Percentiles rank a stretch among this genome's conserved stretches.
Evolutionary conservation across 2,329 filamentous ascomycete species (phyloP).

Genomic region (Leptographium flavum): DNA sequence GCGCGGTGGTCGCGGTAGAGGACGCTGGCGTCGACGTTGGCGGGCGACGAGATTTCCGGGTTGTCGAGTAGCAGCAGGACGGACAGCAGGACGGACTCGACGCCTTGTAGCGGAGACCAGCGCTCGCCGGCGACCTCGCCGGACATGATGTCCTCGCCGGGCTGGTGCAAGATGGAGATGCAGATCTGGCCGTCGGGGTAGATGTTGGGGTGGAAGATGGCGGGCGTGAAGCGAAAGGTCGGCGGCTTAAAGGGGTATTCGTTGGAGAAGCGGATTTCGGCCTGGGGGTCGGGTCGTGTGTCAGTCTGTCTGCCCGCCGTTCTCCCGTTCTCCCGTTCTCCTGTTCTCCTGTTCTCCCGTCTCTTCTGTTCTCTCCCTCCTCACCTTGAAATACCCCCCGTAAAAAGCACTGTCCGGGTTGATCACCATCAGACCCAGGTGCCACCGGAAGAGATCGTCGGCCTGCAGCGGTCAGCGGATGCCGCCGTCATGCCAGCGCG

Average conservation of each 20-base stretch:
- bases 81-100: conserved; percentile 87
- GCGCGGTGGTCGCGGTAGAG: conserved; percentile 62
- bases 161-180: conserved; percentile 89
- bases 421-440: conserved; percentile 76
- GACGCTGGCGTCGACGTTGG: conserved; percentile 86
- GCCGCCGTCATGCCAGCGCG: too few species aligned
- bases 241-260: conserved; percentile 88
- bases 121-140: conserved; percentile 82
- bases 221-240: conserved; percentile 67
- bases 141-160: conserved; percentile 84
- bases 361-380: too few species aligned
- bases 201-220: conserved; percentile 86
- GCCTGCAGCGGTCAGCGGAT: conserved; percentile 24
- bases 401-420: conserved; percentile 88
- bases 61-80: conserved; percentile 87
- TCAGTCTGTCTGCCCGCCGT: too few species aligned
- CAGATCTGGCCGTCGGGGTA: conserved; percentile 83
- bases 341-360: too few species aligned
- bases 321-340: too few species aligned
- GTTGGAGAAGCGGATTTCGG: conserved; percentile 70
- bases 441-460: conserved; percentile 73
- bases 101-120: conserved; percentile 87
- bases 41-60: conserved; percentile 82
- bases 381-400: conserved; percentile 73
- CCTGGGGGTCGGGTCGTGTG: too few species aligned